These are phyloP conservation scores for Crithidia mellificae DNA, from an alignment of 208 protist genomes.

Conservation along the genomic window DNA sequence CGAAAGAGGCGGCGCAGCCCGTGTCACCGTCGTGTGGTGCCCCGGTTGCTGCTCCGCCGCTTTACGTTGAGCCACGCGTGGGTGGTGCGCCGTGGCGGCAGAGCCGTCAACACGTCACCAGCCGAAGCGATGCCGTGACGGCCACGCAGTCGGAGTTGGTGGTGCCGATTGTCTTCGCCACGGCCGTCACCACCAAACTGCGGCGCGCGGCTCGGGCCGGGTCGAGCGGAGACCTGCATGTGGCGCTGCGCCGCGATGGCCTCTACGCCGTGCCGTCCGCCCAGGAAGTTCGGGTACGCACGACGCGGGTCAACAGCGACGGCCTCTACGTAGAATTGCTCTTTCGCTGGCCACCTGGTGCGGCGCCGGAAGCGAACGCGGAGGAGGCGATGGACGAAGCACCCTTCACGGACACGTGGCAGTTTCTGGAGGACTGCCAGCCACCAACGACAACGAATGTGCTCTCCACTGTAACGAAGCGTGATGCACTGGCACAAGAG, in stretches of 20 bases:
- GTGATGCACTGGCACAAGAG: background rate
- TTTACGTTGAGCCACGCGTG: background rate
- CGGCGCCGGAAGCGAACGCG: slow-evolving; percentile 5
- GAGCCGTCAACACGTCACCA: background rate
- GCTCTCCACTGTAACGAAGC: slow-evolving; percentile 6
- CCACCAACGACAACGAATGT: slow-evolving; percentile 10
- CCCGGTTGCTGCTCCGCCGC: no score
- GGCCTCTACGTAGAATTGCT: slow-evolving; percentile 14
- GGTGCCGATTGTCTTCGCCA: slow-evolving; percentile 12
- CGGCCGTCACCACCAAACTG: slow-evolving; percentile 11
- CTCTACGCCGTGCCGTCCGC: slow-evolving; percentile 12
- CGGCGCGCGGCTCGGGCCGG: slow-evolving; percentile 5
- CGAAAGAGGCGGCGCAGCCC: background rate
- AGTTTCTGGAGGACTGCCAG: slow-evolving; percentile 15
- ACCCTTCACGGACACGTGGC: slow-evolving; percentile 15
- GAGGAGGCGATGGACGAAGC: slow-evolving; percentile 22
- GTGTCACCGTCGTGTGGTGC: no score
- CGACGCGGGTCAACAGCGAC: background rate
- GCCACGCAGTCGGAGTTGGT: slow-evolving; percentile 2
- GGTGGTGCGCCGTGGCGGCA: slow-evolving; percentile 12
- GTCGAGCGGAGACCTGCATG: slow-evolving; percentile 1
- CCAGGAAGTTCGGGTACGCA: slow-evolving; percentile 11
- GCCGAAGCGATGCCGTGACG: background rate
- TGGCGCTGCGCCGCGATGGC: slow-evolving; percentile 14
- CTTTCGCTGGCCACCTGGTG: slow-evolving; percentile 12